Conservation (phyloP, 805 yeast species). For the Soucietia sequanensis region DNA sequence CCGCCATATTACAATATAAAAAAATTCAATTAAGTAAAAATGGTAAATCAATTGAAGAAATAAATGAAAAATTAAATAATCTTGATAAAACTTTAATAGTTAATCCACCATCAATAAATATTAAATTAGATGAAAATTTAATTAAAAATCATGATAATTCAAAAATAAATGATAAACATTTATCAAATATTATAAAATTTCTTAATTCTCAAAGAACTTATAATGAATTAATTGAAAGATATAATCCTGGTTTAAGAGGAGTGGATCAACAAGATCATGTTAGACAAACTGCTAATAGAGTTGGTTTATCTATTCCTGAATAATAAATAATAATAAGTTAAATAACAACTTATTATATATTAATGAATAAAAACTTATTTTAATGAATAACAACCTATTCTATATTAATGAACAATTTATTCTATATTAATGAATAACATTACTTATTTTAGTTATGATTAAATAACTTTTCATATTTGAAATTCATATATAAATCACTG, state of each 20-base stretch:
- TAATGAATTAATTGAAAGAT: slow-evolving; percentile 75
- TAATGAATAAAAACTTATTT: too few relatives aligned
- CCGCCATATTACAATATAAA: slow-evolving; percentile 48
- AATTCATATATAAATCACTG: too few relatives aligned
- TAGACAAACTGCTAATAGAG: slow-evolving; percentile 76
- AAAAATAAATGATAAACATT: slow-evolving; percentile 31
- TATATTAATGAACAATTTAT: slow-evolving; percentile 1
- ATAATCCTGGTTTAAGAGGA: slow-evolving; percentile 73
- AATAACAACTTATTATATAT: too few relatives aligned
- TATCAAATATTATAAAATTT: slow-evolving; percentile 60
- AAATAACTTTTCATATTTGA: not conserved
- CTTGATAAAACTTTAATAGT: slow-evolving; percentile 15
- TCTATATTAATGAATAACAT: slow-evolving; percentile 1
- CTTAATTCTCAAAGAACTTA: slow-evolving; percentile 73
- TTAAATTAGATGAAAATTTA: slow-evolving; percentile 4
- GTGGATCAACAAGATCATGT: slow-evolving; percentile 79
- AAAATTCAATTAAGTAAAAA: slow-evolving; percentile 44
- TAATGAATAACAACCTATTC: slow-evolving; percentile 6
- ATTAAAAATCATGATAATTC: slow-evolving; percentile 6
- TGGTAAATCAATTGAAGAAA: slow-evolving; percentile 30
- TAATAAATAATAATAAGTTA: too few relatives aligned
- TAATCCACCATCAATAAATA: slow-evolving; percentile 6
- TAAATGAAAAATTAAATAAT: slow-evolving; percentile 27
- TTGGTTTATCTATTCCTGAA: slow-evolving; percentile 64
- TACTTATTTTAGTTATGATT: too few relatives aligned